Conservation (phyloP, 176 grass and related monocot genomes). For the Elymus sibiricus region DNA sequence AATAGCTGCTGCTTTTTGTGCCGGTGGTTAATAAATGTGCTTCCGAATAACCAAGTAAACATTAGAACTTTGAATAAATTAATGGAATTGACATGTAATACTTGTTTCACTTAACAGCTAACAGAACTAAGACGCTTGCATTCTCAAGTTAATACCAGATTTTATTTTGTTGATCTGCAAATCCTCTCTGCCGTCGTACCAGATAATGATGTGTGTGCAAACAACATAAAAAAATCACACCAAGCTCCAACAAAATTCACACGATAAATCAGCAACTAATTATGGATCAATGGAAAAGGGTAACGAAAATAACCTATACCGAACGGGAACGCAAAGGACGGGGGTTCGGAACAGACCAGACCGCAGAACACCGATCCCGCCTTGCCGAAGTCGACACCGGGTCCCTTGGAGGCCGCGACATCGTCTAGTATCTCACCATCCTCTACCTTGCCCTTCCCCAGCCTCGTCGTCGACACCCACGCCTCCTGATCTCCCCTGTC, state of each 20-base stretch:
- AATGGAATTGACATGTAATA: neutral
- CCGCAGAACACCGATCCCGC: conserved; percentile 26
- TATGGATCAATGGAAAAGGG: neutral
- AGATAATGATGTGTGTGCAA: neutral
- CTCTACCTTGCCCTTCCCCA: conserved; percentile 49
- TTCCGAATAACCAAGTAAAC: neutral
- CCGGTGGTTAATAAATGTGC: neutral
- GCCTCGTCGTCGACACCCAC: neutral
- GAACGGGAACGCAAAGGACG: neutral
- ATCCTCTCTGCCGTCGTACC: neutral
- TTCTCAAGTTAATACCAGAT: neutral
- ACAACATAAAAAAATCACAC: neutral
- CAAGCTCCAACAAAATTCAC: neutral
- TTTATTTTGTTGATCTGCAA: neutral
- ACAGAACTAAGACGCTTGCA: neutral
- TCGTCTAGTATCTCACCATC: conserved; percentile 88
- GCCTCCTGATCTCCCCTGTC: neutral
- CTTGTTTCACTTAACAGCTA: neutral
- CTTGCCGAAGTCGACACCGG: neutral
- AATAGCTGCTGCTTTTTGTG: neutral
- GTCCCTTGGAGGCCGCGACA: too few species aligned
- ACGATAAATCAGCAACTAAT: neutral
- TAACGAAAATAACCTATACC: conserved; percentile 11
- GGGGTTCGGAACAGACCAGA: conserved; percentile 16
- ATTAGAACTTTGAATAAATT: neutral